Percentiles rank a stretch among this genome's conserved stretches.
These are phyloP conservation scores for Ophiocordyceps camponoti-floridani DNA, from an alignment of 2,329 filamentous ascomycete species.

Conservation along the genomic window DNA sequence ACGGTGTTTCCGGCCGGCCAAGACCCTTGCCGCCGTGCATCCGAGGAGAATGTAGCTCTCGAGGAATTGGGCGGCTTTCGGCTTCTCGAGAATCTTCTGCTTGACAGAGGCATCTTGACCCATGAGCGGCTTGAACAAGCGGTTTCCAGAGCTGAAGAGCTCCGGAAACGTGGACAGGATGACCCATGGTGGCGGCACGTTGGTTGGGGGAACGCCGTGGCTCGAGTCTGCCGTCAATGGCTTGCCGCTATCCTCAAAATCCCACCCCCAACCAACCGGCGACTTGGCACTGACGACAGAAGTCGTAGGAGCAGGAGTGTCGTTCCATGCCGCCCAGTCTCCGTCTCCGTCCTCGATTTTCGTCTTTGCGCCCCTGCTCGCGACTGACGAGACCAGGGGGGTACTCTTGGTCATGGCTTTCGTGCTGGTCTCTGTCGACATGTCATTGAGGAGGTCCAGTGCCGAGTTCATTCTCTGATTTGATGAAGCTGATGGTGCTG, in stretches of 20 bases:
- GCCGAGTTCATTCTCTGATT: constrained; percentile 14
- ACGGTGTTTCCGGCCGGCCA: constrained; percentile 67
- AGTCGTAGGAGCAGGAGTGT: constrained; percentile 15
- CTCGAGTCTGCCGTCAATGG: constrained; percentile 6
- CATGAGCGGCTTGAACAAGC: constrained; percentile 47
- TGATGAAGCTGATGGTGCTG: constrained; percentile 31
- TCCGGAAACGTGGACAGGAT: constrained; percentile 60
- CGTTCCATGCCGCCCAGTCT: constrained; percentile 34
- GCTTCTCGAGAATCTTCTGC: constrained; percentile 44
- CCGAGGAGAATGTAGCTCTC: constrained; percentile 44
- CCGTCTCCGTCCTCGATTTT: constrained; percentile 19
- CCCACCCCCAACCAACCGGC: constrained; percentile 30
- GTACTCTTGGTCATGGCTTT: constrained; percentile 15
- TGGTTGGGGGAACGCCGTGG: constrained; percentile 49
- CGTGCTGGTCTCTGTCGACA: constrained; percentile 17
- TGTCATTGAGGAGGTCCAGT: constrained; percentile 33
- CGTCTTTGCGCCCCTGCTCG: too few species aligned
- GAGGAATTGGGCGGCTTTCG: constrained; percentile 44
- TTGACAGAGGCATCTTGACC: constrained; percentile 38
- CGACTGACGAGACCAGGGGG: constrained; percentile 18
- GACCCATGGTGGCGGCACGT: constrained; percentile 75
- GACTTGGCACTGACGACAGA: constrained; percentile 5
- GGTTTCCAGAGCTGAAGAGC: constrained; percentile 48
- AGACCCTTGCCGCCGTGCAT: constrained; percentile 56
- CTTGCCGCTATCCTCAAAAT: constrained; percentile 18